Evolutionary conservation across 495 filamentous ascomycete species (phyloP), one percentile per base, ranked within the genome.

Genomic region (Neurospora sp.): DNA sequence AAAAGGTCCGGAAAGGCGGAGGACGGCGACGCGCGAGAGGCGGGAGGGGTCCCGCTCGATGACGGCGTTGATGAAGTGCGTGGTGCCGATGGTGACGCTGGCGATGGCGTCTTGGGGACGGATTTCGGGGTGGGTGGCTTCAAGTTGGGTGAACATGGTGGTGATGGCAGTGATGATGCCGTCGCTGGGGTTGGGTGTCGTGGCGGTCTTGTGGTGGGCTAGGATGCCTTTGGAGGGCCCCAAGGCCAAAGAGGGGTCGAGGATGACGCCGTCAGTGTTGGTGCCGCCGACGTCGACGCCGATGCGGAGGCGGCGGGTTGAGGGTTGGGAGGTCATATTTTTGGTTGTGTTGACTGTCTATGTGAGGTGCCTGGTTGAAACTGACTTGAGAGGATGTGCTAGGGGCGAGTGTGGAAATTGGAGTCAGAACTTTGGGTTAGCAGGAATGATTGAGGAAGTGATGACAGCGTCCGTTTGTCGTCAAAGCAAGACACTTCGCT

Each of bases 41-140:
- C 86, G 84, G 15, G 81, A 73, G 19, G 83, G 79, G 77, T 91
- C 88, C 10, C 84, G 79, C 77, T 90, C 86, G 9, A 90, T 82
- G 42, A 91, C 87, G 9, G 89, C 88, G 77, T 91, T 91, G 73
- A 91, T 85, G 78, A 90, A 91, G 76, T 88, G 86, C 1, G 89
- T 90, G 3, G 89, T 91, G 19, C 89, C 89, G 73, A 91, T 88
- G 31, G 87, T 89, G 5, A 90, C 87, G 72, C 84, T 86, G 11
- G 84, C 84, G 19, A 91, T 82, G 54, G 28, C 11, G 36, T 84
- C 73, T 2, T 76, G 75, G 7, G 83, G 77, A 15, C 77, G 73
- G 66, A 88, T 80, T 31, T 70, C 73, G 43, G 38, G 9, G 38
- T 39, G 9, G 38, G 79, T 40, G 48, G 48, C 24, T 15, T 3